Evolutionary conservation across 352 stramenopile species (phyloP).

Genomic region (Peronospora belbahrii): DNA sequence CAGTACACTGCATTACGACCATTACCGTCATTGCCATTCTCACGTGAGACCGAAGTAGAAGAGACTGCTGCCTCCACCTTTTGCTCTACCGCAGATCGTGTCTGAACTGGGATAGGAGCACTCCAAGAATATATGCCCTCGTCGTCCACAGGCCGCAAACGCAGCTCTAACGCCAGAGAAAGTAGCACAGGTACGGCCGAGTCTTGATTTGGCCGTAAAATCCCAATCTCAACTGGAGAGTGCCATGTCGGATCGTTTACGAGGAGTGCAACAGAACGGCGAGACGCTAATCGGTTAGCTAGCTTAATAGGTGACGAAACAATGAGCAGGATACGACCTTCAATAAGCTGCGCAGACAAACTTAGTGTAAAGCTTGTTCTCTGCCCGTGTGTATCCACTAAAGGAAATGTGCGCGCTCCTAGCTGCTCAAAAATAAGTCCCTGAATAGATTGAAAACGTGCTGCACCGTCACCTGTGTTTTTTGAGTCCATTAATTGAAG

Average conservation of each 20-base stretch:
- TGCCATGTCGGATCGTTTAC: constrained; percentile 77
- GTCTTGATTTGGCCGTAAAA: constrained; percentile 47
- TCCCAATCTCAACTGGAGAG: constrained; percentile 60
- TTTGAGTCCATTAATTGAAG: constrained; percentile 48
- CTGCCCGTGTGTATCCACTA: constrained; percentile 43
- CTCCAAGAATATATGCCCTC: constrained; percentile 48
- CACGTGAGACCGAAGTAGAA: constrained; percentile 16
- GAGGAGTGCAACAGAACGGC: constrained; percentile 54
- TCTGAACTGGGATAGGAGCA: constrained; percentile 71
- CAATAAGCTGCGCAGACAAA: constrained; percentile 57
- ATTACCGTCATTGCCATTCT: constrained; percentile 15
- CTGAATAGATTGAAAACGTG: constrained; percentile 57
- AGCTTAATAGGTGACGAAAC: constrained; percentile 78
- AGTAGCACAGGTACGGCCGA: constrained; percentile 63
- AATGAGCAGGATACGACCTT: constrained; percentile 69
- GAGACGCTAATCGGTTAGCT: constrained; percentile 53
- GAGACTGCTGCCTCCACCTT: constrained; percentile 52
- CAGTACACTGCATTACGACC: constrained; percentile 52
- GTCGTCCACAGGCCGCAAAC: constrained; percentile 45
- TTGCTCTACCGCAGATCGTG: constrained; percentile 43
- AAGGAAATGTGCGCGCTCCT: constrained; percentile 50
- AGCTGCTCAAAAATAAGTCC: constrained; percentile 80
- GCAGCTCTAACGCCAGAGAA: constrained; percentile 60
- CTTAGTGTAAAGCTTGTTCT: constrained; percentile 56
- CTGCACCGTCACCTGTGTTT: neutral